Base-by-base conservation (phyloP, 2,329 filamentous ascomycete genomes). In the Talaromyces marneffei region DNA sequence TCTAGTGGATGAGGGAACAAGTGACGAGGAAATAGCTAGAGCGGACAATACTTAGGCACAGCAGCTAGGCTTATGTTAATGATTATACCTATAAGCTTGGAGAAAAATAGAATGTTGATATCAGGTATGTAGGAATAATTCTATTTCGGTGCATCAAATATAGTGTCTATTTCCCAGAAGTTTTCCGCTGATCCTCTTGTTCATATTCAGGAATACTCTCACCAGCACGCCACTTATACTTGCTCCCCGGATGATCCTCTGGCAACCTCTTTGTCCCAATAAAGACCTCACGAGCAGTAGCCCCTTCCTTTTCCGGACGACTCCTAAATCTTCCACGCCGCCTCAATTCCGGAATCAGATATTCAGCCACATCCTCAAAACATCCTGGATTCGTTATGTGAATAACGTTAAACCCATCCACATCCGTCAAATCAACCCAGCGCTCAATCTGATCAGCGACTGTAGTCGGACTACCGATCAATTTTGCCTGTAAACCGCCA, bases 241-340 rank as follows among this genome's bases (percentile, higher is more conserved):
- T 70, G 0, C 70, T 70, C 9, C 73, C 75, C 6, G 71, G 71
- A 64, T 77, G 75, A 25, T 69, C 66, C n/a, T 64, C 63, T 14
- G 58, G 63, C 57, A 64, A 60, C 53, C 72, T 65, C 59, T 67
- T 62, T 33, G 65, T 52, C 0, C 71, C 74, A 59, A 74, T 72
- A 44, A 75, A 68, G 37, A 75, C 77, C 68, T 78, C 76, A 1
- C 76, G 65, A 33, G 74, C 66, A 4, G 76, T 77, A 0, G 73
- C 76, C 2, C 74, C 73, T 33, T 69, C 68, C 3, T 74, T 71
- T 2, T 66, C 71, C 61, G 74, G 73, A 33, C 72, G 73, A 0
- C 68, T 68, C 69, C 74, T 74, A 66, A 79, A 79, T 12, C 75
- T 46, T 2, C 75, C 75, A 23, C 75, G 64, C 1, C 63, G 59